Conservation (phyloP, 768 basidiomycete species). For the Pisolithus sp. region DNA sequence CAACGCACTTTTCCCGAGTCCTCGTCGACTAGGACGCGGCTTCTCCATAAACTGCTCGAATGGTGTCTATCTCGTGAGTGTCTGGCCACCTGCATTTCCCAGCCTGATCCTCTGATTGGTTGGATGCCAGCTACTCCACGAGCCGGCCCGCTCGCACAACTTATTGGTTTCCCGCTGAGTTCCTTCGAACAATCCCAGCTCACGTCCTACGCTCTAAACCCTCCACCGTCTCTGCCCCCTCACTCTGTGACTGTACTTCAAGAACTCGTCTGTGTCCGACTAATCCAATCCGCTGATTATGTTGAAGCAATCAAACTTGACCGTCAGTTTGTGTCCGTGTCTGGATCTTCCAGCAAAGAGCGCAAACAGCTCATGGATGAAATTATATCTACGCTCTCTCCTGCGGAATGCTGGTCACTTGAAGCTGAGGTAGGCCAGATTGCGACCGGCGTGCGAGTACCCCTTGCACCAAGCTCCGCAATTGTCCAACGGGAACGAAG, state of each 20-base stretch:
- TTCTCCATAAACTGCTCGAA: constrained; percentile 54
- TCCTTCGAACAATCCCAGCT: constrained; percentile 56
- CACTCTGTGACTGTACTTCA: constrained; percentile 55
- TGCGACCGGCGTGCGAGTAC: constrained; percentile 17
- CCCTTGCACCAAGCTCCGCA: constrained; percentile 5
- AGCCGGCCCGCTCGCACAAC: constrained; percentile 47
- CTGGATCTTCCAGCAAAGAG: constrained; percentile 33
- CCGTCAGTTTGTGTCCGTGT: constrained; percentile 45
- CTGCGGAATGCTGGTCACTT: constrained; percentile 54
- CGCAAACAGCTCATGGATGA: constrained; percentile 68
- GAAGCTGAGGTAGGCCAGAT: constrained; percentile 50
- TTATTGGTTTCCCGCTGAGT: constrained; percentile 62
- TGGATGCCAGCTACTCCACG: constrained; percentile 49
- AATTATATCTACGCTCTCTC: constrained; percentile 55
- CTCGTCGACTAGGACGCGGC: constrained; percentile 43
- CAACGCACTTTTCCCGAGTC: constrained; percentile 64
- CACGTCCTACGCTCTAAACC: constrained; percentile 51
- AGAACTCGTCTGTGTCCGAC: constrained; percentile 72
- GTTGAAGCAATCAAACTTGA: constrained; percentile 73
- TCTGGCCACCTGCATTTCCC: neutral
- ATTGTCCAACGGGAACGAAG: constrained; percentile 14
- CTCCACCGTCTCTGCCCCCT: constrained; percentile 41
- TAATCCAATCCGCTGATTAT: constrained; percentile 67
- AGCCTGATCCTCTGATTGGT: neutral
- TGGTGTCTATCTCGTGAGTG: constrained; percentile 69